A percentile compares a stretch with the other conserved stretches of the same genome.
Conservation (phyloP, 352 stramenopile species). For the Phytophthora macrochlamydospora region DNA sequence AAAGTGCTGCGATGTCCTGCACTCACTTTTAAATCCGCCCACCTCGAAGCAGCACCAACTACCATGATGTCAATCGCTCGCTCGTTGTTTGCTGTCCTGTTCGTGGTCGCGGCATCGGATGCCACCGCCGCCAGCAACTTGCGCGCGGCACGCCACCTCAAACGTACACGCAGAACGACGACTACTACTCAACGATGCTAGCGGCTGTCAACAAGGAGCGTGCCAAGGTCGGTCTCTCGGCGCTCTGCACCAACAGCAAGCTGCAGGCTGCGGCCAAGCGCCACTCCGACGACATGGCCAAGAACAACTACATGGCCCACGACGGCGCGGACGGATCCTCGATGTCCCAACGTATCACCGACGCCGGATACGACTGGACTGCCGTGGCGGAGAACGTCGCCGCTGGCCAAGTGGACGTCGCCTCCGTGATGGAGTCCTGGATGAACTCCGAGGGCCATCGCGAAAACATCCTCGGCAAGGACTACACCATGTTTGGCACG, state of each 20-base stretch:
- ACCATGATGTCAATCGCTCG: constrained; percentile 27
- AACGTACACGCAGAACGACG: constrained; percentile 29
- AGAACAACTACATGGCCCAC: constrained; percentile 59
- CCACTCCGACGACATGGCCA: constrained; percentile 50
- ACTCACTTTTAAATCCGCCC: constrained; percentile 24
- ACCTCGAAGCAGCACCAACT: constrained; percentile 11
- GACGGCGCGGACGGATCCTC: constrained; percentile 52
- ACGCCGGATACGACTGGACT: constrained; percentile 53
- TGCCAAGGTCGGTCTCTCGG: constrained; percentile 37
- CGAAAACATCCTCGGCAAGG: constrained; percentile 44
- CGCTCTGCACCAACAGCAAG: constrained; percentile 54
- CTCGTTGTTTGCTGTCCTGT: constrained; percentile 25
- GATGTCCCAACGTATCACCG: constrained; percentile 46
- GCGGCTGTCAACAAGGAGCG: constrained; percentile 55
- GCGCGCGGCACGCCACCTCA: constrained; percentile 29
- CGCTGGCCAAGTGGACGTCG: constrained; percentile 51
- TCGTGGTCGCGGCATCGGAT: constrained; percentile 22
- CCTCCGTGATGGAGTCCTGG: constrained; percentile 60
- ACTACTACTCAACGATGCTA: constrained; percentile 36
- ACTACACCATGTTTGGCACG: constrained; percentile 47
- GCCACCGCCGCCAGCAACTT: constrained; percentile 19
- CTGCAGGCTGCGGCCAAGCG: constrained; percentile 30
- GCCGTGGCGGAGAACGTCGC: constrained; percentile 64
- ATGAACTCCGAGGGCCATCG: constrained; percentile 63
- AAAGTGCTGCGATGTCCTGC: not conserved